Percentiles rank a stretch among this genome's conserved stretches.
Conservation (phyloP, 176 grass and related monocot genomes). For the Panicum miliaceum region DNA sequence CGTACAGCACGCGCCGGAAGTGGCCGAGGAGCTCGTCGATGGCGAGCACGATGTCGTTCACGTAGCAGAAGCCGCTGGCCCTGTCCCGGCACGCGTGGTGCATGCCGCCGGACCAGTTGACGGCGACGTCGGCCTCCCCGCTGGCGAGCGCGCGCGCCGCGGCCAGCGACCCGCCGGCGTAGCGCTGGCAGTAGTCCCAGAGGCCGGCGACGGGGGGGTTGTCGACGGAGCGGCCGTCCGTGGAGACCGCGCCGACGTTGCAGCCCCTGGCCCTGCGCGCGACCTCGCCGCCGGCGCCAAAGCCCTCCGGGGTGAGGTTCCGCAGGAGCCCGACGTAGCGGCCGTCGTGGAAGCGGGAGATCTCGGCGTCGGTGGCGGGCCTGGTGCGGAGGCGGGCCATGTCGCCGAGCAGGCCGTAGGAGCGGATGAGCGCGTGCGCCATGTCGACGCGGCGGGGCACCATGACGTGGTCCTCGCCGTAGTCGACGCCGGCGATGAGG, state of each 20-base stretch:
- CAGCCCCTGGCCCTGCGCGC: background rate
- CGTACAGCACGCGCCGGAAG: conserved; percentile 65
- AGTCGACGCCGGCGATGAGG: conserved; percentile 60
- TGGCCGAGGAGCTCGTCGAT: conserved; percentile 43
- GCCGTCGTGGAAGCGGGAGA: conserved; percentile 50
- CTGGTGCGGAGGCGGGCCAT: conserved; percentile 40
- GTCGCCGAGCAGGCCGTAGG: conserved; percentile 49
- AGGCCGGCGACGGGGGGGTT: conserved; percentile 56
- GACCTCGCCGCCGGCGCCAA: background rate
- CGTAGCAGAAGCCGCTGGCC: conserved; percentile 74
- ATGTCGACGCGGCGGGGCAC: conserved; percentile 62
- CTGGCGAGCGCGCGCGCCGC: conserved; percentile 53
- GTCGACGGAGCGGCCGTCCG: conserved; percentile 39
- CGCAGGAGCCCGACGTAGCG: conserved; percentile 47
- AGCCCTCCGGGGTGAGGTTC: conserved; percentile 39
- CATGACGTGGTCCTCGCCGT: conserved; percentile 59
- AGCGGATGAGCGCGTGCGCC: conserved; percentile 58
- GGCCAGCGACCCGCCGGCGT: conserved; percentile 56
- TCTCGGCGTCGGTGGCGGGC: conserved; percentile 41
- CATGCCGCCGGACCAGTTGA: conserved; percentile 74
- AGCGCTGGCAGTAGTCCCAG: conserved; percentile 55
- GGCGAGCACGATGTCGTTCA: conserved; percentile 67
- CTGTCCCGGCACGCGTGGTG: conserved; percentile 55
- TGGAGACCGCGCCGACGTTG: conserved; percentile 7
- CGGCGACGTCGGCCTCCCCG: conserved; percentile 51